Evolutionary conservation across 768 basidiomycete genomes (phyloP).

Genomic region (Favolaschia claudopus): DNA sequence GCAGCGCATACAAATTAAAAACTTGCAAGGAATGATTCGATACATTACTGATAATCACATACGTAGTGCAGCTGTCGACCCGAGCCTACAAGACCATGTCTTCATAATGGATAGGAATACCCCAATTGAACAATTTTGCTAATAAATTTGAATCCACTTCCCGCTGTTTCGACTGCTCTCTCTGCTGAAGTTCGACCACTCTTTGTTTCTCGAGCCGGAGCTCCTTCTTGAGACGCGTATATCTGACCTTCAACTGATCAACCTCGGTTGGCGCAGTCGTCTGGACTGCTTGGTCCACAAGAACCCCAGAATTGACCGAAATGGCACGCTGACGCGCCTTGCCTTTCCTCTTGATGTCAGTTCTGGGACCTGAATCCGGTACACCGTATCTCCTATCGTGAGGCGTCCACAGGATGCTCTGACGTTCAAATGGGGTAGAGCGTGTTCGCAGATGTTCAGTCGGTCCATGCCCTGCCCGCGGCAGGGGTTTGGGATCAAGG

Average conservation of each 20-base stretch:
- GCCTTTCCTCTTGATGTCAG: conserved; percentile 1
- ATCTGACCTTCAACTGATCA: not conserved
- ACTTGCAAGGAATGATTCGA: too few relatives aligned
- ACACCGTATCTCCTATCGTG: not conserved
- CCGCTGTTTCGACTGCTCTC: too few relatives aligned
- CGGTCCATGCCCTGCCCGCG: not conserved
- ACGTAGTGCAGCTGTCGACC: too few relatives aligned
- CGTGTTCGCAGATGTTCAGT: not conserved
- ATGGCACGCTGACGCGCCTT: not conserved
- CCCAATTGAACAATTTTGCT: too few relatives aligned
- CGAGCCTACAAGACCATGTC: too few relatives aligned
- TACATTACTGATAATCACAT: too few relatives aligned
- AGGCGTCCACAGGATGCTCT: conserved; percentile 20
- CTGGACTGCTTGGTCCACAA: conserved; percentile 12
- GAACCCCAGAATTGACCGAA: conserved; percentile 5
- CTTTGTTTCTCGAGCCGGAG: not conserved
- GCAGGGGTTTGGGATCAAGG: not conserved
- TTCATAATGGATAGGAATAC: too few relatives aligned
- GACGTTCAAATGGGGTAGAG: conserved; percentile 4
- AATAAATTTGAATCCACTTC: too few relatives aligned
- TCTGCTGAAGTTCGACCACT: too few relatives aligned
- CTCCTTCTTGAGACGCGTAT: not conserved
- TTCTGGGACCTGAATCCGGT: not conserved
- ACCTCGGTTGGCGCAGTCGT: not conserved
- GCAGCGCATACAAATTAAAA: too few relatives aligned